A percentile compares a stretch with the other conserved stretches of the same genome.
phyloP scores from a whole-genome alignment of 805 yeast genomes.

The Hanseniaspora vineae region DNA sequence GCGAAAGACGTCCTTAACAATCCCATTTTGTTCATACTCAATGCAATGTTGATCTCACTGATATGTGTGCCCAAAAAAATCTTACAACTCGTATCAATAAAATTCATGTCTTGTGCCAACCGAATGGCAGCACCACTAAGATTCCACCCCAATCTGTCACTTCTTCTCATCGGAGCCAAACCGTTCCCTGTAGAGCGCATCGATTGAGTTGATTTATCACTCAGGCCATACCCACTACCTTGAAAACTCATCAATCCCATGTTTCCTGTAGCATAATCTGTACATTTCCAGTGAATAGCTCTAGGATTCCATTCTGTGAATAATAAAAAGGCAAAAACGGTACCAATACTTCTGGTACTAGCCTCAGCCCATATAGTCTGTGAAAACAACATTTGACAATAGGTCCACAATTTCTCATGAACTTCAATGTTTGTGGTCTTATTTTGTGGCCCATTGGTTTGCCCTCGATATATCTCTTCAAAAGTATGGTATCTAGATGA shows the following conservation, averaged over 20 bases:
- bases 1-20: constrained; percentile 31
- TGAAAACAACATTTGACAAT: constrained; percentile 68
- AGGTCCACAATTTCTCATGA: constrained; percentile 74
- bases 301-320: constrained; percentile 95
- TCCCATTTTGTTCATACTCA: constrained; percentile 67
- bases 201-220: too few relatives aligned
- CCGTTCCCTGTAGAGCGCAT: constrained; percentile 26
- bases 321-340: constrained; percentile 69
- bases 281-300: constrained; percentile 82
- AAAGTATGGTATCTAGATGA: constrained; percentile 65
- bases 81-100: constrained; percentile 59
- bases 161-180: constrained; percentile 70
- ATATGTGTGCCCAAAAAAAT: constrained; percentile 75
- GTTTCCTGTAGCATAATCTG: constrained; percentile 53
- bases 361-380: constrained; percentile 94
- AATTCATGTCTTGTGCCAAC: constrained; percentile 74
- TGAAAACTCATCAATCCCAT: background rate
- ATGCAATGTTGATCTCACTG: constrained; percentile 71
- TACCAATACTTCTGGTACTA: constrained; percentile 74
- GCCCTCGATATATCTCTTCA: constrained; percentile 24
- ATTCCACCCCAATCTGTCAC: constrained; percentile 91
- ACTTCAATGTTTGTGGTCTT: constrained; percentile 39
- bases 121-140: constrained; percentile 78
- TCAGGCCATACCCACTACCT: too few relatives aligned
- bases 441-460: constrained; percentile 17